phyloP scores from a whole-genome alignment of 345 rosid species.

The Citrus glauca region DNA sequence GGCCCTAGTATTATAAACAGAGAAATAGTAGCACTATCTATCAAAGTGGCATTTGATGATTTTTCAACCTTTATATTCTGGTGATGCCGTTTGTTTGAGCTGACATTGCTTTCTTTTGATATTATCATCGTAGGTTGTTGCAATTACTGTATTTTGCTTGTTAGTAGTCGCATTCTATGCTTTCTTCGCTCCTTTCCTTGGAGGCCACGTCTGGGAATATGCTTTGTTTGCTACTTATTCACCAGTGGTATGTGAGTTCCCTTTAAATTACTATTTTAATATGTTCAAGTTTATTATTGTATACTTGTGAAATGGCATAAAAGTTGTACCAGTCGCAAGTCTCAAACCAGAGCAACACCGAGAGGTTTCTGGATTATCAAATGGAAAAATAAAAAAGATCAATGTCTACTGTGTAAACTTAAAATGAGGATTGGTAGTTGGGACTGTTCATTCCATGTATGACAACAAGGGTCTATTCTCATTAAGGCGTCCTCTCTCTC shows the following conservation, averaged over 20 bases:
- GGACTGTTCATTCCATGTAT: no score
- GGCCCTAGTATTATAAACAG: not conserved
- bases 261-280: not conserved
- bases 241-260: constrained; percentile 71
- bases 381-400: not conserved
- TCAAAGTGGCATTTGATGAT: not conserved
- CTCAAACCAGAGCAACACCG: no score
- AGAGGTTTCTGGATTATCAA: no score
- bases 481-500: not conserved
- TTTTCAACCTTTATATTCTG: not conserved
- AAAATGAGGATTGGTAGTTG: not conserved
- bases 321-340: no score
- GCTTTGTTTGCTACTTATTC: constrained; percentile 65
- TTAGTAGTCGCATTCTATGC: constrained; percentile 90
- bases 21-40: not conserved
- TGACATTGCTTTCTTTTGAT: not conserved
- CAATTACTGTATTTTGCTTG: constrained; percentile 93
- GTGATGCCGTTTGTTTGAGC: not conserved
- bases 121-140: constrained; percentile 62
- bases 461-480: no score
- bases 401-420: not conserved
- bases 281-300: not conserved
- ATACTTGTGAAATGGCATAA: not conserved
- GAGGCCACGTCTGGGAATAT: constrained; percentile 90
- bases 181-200: constrained; percentile 90